These are phyloP conservation scores for Neurospora sp. DNA, from an alignment of 495 filamentous ascomycete genomes.

Conservation along the genomic window DNA sequence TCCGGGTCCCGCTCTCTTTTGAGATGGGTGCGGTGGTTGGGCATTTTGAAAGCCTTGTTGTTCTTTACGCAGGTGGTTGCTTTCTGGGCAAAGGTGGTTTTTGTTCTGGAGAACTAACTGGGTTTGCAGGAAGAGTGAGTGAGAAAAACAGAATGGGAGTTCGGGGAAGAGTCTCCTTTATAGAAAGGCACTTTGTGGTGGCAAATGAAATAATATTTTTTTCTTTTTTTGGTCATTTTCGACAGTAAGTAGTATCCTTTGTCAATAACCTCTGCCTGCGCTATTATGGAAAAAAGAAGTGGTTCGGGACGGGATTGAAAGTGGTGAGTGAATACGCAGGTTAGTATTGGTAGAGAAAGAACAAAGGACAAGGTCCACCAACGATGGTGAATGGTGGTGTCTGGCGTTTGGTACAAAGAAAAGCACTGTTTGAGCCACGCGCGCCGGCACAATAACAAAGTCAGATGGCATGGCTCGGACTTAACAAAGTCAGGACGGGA, in stretches of 20 bases:
- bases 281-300: too few relatives aligned
- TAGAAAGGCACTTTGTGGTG: not conserved
- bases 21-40: not conserved
- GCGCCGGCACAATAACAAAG: not conserved
- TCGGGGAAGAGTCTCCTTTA: not conserved
- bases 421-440: not conserved
- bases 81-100: not conserved
- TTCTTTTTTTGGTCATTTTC: not conserved
- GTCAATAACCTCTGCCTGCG: not conserved
- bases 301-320: not conserved
- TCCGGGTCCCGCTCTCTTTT: not conserved
- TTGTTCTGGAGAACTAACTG: not conserved
- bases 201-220: not conserved
- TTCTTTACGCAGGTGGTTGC: not conserved
- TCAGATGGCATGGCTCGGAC: not conserved
- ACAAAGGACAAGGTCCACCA: not conserved
- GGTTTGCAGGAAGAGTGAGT: not conserved
- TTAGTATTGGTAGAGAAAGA: not conserved
- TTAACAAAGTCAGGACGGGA: not conserved
- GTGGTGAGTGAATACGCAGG: not conserved
- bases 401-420: not conserved
- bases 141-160: not conserved
- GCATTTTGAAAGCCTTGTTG: not conserved
- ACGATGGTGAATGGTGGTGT: not conserved
- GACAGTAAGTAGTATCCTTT: not conserved